A percentile compares a stretch with the other conserved stretches of the same genome.
phyloP scores from a whole-genome alignment of 176 grass and related monocot species.

The Ampelocalamus luodianensis region DNA sequence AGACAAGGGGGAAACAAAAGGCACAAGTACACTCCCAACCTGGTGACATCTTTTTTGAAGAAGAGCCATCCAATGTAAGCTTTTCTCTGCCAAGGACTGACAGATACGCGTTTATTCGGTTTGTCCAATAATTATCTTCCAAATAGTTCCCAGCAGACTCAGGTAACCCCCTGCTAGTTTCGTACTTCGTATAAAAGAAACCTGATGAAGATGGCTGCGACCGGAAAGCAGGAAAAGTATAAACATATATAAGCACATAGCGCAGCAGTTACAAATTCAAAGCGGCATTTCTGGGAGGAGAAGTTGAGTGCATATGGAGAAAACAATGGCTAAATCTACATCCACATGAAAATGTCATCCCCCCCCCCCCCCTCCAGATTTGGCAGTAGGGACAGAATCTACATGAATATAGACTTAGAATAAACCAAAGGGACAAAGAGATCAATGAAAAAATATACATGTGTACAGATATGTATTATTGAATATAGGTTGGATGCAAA shows the following conservation, averaged over 20 bases:
- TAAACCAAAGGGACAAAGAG: neutral
- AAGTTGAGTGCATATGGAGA: neutral
- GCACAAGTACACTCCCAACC: constrained; percentile 43
- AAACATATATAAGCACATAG: constrained; percentile 18
- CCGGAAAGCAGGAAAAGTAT: constrained; percentile 36
- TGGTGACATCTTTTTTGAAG: constrained; percentile 46
- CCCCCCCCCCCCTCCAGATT: constrained; percentile 22
- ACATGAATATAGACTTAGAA: neutral
- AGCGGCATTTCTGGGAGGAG: constrained; percentile 6
- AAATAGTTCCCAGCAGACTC: constrained; percentile 30
- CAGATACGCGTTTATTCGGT: constrained; percentile 63
- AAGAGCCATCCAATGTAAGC: constrained; percentile 43
- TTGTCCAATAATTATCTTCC: constrained; percentile 61
- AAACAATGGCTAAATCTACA: constrained; percentile 24
- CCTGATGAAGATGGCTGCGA: constrained; percentile 49
- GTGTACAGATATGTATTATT: neutral
- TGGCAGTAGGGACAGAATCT: neutral
- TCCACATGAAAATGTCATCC: neutral
- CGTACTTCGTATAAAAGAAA: constrained; percentile 61
- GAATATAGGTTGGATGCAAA: constrained; percentile 8
- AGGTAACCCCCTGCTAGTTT: constrained; percentile 44
- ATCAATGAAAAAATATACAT: neutral
- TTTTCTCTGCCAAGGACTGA: constrained; percentile 56
- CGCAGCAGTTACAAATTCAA: neutral
- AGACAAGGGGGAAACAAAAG: constrained; percentile 12